A percentile compares a stretch with the other conserved stretches of the same genome.
Conservation (phyloP, 2,329 filamentous ascomycete species). For the Diaporthe sp. region DNA sequence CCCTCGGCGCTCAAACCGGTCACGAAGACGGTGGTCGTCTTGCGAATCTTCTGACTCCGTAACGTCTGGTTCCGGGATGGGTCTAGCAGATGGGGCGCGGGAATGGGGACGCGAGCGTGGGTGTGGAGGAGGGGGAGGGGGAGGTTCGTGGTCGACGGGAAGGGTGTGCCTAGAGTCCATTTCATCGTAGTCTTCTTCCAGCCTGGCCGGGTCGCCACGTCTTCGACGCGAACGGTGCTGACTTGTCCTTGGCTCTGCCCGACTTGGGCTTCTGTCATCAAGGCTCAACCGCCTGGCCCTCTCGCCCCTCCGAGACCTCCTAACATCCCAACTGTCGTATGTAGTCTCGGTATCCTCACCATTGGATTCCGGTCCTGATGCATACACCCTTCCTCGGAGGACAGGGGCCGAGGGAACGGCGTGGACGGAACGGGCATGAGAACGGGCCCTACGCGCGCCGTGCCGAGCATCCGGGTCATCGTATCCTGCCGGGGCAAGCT, state of each 20-base stretch:
- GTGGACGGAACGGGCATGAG: slow-evolving; percentile 40
- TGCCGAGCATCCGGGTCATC: slow-evolving; percentile 48
- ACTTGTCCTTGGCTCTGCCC: slow-evolving; percentile 35
- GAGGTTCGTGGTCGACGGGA: slow-evolving; percentile 37
- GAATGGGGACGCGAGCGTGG: slow-evolving; percentile 46
- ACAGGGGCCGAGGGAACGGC: slow-evolving; percentile 53
- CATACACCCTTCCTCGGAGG: slow-evolving; percentile 54
- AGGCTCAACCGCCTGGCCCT: slow-evolving; percentile 36
- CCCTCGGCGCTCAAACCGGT: slow-evolving; percentile 35
- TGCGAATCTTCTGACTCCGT: slow-evolving; percentile 30
- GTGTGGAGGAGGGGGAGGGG: slow-evolving; percentile 18
- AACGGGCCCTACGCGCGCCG: slow-evolving; percentile 48
- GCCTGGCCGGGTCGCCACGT: slow-evolving; percentile 18
- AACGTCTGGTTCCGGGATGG: slow-evolving; percentile 28
- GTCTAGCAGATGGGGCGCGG: slow-evolving; percentile 42
- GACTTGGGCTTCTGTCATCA: slow-evolving; percentile 31
- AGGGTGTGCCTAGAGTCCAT: slow-evolving; percentile 44
- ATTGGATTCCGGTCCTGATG: slow-evolving; percentile 53
- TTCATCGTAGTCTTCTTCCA: slow-evolving; percentile 42
- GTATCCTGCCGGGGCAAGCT: slow-evolving; percentile 39
- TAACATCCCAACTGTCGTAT: slow-evolving; percentile 52
- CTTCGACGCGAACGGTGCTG: slow-evolving; percentile 30
- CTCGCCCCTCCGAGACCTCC: slow-evolving; percentile 44
- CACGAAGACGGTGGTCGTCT: slow-evolving; percentile 39
- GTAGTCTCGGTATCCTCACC: slow-evolving; percentile 54